These are phyloP conservation scores for Xylaria sp. DNA, from an alignment of 2,329 filamentous ascomycete species.

Conservation along the genomic window DNA sequence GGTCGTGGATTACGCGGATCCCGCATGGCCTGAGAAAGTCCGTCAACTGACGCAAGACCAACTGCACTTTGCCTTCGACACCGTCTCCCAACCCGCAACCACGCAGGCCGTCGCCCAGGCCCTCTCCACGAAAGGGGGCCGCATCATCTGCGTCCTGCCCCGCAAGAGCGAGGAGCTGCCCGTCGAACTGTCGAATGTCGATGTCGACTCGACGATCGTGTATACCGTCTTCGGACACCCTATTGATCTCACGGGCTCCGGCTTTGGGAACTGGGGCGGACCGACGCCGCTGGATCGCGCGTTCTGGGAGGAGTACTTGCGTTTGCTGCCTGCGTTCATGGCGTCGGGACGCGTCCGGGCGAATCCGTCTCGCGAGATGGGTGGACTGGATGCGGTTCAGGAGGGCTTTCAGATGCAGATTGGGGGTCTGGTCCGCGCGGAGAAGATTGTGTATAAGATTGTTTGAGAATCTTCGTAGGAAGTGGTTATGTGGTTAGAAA, in stretches of 20 bases:
- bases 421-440: constrained; percentile 30
- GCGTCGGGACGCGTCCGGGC: constrained; percentile 30
- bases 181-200: constrained; percentile 25
- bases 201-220: constrained; percentile 31
- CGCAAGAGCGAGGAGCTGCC: constrained; percentile 19
- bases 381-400: constrained; percentile 28
- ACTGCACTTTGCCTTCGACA: constrained; percentile 30
- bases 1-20: constrained; percentile 37
- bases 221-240: constrained; percentile 31
- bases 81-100: constrained; percentile 27
- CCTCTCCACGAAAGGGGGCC: constrained; percentile 31
- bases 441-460: constrained; percentile 34
- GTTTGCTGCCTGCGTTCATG: constrained; percentile 26
- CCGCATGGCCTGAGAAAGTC: constrained; percentile 48
- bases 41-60: constrained; percentile 60
- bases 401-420: constrained; percentile 28
- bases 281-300: constrained; percentile 30
- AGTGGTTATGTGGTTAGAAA: background rate
- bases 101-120: constrained; percentile 22
- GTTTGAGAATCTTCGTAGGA: background rate
- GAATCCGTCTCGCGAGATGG: constrained; percentile 28
- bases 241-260: constrained; percentile 13
- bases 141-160: constrained; percentile 25
- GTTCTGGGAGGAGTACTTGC: constrained; percentile 32
- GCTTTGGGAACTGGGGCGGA: constrained; percentile 28